Percentiles rank a stretch among this genome's conserved stretches.
These are phyloP conservation scores for Nelumbo lutea DNA, from an alignment of 164 flowering plant species.

Conservation along the genomic window DNA sequence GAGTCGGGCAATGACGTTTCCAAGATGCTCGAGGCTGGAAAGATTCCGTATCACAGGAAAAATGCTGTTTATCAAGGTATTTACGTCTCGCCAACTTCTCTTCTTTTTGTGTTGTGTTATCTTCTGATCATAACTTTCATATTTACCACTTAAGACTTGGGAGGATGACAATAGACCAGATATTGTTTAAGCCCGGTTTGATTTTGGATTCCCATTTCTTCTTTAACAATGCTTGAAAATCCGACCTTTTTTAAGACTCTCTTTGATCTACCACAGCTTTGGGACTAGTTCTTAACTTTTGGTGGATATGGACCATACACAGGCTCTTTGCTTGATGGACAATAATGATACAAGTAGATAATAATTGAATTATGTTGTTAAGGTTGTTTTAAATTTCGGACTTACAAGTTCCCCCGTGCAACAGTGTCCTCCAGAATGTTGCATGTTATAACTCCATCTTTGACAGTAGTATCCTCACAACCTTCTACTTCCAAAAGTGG, in stretches of 20 bases:
- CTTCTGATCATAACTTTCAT: neutral
- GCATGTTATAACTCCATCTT: constrained; percentile 58
- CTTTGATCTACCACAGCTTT: neutral
- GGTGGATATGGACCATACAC: neutral
- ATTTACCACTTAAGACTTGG: neutral
- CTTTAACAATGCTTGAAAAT: neutral
- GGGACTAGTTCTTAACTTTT: neutral
- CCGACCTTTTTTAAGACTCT: neutral
- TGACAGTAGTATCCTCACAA: constrained; percentile 47
- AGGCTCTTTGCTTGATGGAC: neutral
- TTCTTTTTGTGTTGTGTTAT: neutral
- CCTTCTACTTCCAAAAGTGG: constrained; percentile 51
- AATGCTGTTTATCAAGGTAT: constrained; percentile 55
- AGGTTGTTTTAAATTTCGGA: neutral
- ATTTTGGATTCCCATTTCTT: constrained; percentile 2
- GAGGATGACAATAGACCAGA: neutral
- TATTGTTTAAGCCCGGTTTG: neutral
- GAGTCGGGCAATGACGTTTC: constrained; percentile 71
- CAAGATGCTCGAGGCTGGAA: constrained; percentile 80
- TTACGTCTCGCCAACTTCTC: no score
- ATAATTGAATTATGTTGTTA: neutral
- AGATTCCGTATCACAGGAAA: constrained; percentile 57
- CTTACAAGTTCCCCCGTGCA: constrained; percentile 1
- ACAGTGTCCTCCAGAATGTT: constrained; percentile 82
- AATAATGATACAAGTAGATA: neutral